Percentiles rank a stretch among this genome's conserved stretches.
Conservation (phyloP, 495 filamentous ascomycete genomes). For the Penicillium alfredii region DNA sequence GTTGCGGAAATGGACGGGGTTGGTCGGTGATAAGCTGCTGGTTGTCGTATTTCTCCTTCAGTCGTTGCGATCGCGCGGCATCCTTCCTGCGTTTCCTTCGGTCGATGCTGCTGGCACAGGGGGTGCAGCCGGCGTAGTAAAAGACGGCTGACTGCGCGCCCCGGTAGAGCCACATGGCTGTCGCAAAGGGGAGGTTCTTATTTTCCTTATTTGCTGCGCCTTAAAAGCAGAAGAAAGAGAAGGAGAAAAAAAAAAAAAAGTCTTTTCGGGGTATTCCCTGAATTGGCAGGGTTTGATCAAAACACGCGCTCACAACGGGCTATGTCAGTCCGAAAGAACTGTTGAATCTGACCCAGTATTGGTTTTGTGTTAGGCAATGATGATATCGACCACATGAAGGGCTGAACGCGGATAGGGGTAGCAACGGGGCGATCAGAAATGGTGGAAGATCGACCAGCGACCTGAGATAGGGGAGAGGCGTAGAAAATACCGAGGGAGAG, state of each 20-base stretch:
- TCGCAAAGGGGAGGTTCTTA: conserved; percentile 9
- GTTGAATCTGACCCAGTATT: conserved; percentile 20
- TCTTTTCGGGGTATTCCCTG: no score
- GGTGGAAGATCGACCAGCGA: conserved; percentile 36
- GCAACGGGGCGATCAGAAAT: conserved; percentile 9
- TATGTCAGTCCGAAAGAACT: conserved; percentile 22
- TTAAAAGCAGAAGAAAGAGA: no score
- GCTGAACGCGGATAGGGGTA: conserved; percentile 21
- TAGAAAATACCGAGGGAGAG: conserved; percentile 4
- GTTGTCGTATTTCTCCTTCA: conserved; percentile 48
- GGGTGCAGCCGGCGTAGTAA: conserved; percentile 78
- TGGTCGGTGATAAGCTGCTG: conserved; percentile 51
- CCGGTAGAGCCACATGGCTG: conserved; percentile 49
- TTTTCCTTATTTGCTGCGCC: conserved; percentile 4
- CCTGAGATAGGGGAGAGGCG: conserved; percentile 16
- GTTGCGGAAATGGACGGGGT: conserved; percentile 69
- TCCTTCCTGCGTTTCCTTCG: conserved; percentile 61
- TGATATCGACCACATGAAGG: conserved; percentile 40
- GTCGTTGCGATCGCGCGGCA: conserved; percentile 53
- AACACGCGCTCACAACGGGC: conserved; percentile 19
- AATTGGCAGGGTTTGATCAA: background rate
- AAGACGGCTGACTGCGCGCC: conserved; percentile 76
- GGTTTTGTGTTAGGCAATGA: conserved; percentile 21
- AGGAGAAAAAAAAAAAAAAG: no score
- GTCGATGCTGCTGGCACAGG: conserved; percentile 60